These are phyloP conservation scores for Cutaneotrichosporon curvatum DNA, from an alignment of 1,284 basidiomycete genomes.

Conservation along the genomic window DNA sequence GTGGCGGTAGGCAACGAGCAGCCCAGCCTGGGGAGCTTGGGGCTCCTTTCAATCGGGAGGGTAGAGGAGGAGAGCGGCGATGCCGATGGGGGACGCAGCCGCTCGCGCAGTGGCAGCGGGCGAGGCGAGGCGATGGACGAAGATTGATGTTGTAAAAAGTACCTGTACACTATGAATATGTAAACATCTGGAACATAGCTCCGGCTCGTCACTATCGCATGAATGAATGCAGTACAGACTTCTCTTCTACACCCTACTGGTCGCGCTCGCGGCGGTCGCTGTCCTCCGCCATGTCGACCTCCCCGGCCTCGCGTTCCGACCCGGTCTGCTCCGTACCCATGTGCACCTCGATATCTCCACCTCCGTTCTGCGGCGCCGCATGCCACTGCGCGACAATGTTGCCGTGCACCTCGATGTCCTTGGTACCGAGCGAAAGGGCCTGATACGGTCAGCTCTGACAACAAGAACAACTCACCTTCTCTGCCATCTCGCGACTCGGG, in stretches of 20 bases:
- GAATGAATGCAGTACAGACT: no score
- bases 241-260: constrained; percentile 3
- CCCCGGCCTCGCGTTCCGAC: constrained; percentile 3
- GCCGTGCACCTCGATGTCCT: constrained; percentile 25
- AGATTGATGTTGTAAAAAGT: background rate
- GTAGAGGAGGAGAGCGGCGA: background rate
- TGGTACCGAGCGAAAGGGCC: constrained; percentile 35
- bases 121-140: background rate
- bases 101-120: no score
- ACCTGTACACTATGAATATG: no score
- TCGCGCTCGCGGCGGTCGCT: constrained; percentile 13
- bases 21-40: constrained; percentile 30
- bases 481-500: constrained; percentile 38
- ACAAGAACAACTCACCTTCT: constrained; percentile 31
- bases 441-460: constrained; percentile 12
- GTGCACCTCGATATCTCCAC: background rate
- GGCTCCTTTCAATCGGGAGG: constrained; percentile 27
- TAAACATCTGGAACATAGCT: no score
- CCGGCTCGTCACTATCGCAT: no score
- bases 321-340: background rate
- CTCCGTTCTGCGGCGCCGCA: constrained; percentile 5
- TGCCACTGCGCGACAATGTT: constrained; percentile 30
- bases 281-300: constrained; percentile 15
- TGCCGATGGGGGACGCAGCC: background rate
- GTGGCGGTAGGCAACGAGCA: constrained; percentile 16